Percentiles rank a stretch among this genome's conserved stretches.
phyloP scores from a whole-genome alignment of 441 rosid species.

The Hypseocharis bilobata region DNA sequence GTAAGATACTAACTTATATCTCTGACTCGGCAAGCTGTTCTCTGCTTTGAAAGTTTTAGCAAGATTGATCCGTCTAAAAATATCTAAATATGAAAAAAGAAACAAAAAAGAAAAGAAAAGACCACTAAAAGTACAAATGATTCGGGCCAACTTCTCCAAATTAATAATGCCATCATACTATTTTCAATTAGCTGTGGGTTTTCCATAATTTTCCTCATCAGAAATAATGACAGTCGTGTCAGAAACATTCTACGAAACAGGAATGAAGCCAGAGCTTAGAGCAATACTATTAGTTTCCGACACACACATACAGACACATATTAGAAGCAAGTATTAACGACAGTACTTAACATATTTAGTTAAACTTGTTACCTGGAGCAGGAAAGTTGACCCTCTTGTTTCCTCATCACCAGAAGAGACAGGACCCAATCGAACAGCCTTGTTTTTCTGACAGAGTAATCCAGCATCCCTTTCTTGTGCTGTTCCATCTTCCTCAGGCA shows the following conservation, averaged over 20 bases:
- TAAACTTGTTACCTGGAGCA: conserved; percentile 46
- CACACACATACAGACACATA: no score
- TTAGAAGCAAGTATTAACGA: not conserved
- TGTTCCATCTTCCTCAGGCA: conserved; percentile 24
- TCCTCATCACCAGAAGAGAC: conserved; percentile 40
- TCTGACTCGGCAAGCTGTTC: not conserved
- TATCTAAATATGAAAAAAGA: not conserved
- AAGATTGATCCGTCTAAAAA: not conserved
- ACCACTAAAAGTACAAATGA: no score
- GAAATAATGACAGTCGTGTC: no score
- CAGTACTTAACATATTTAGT: not conserved
- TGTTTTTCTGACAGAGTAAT: conserved; percentile 19
- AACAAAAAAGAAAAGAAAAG: not conserved
- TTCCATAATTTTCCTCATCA: no score
- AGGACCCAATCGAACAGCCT: conserved; percentile 23
- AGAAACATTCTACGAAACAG: no score
- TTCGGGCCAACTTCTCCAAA: not conserved
- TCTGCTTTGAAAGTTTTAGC: not conserved
- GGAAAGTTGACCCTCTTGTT: conserved; percentile 63
- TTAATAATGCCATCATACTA: no score
- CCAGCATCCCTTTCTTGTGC: conserved; percentile 17
- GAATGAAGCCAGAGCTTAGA: no score
- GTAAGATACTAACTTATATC: no score
- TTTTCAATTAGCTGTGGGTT: no score
- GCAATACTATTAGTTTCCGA: no score